Evolutionary conservation across 495 filamentous ascomycete genomes (phyloP), one percentile per base, ranked within the genome.

Genomic region (Echria macrotheca): DNA sequence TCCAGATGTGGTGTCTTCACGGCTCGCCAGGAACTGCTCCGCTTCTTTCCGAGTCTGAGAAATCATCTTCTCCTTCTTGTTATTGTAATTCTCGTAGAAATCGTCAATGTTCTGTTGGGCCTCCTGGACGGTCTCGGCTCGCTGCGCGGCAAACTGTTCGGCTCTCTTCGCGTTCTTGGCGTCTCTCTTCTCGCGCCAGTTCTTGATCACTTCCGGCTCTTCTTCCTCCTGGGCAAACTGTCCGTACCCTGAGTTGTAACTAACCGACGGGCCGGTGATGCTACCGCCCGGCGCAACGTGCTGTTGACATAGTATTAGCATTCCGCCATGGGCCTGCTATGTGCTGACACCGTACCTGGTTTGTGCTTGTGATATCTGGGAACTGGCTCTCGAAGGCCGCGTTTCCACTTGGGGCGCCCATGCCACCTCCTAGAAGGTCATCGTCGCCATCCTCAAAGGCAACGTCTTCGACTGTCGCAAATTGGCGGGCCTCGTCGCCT

Each of bases 71-170:
- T 97, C 93, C 59, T 90, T 87, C 73, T 96, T 95, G 63, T 84
- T 83, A 72, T 95, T 95, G 78, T 99, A 99, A 65, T 95, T 95
- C 65, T 96, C 89, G 73, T 99, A 99, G 75, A 99, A 99, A 59
- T 96, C 94, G 59, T 99, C 93, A 49, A 97, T 91, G 64, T 89
- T 86, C 57, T 86, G 75, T 50, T 84, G 89, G 29, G 94, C 94
- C 54, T 87, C 87, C 65, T 83, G 80, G 60, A 95, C 69, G 6
- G 89, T 96, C 64, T 89, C 80, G 22, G 72, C 76, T 61, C 94
- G 94, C 68, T 87, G 86, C 39, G 79, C 71, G 23, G 80, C 77
- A 31, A 88, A 88, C 57, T 86, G 74, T 64, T 90, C 81, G 37
- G 83, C 84, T 52, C 89, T 87, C 60, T 85, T 85, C 50, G 84